Evolutionary conservation across 2,329 filamentous ascomycete genomes (phyloP).

Genomic region (Lasiodiplodia hormozganensis): DNA sequence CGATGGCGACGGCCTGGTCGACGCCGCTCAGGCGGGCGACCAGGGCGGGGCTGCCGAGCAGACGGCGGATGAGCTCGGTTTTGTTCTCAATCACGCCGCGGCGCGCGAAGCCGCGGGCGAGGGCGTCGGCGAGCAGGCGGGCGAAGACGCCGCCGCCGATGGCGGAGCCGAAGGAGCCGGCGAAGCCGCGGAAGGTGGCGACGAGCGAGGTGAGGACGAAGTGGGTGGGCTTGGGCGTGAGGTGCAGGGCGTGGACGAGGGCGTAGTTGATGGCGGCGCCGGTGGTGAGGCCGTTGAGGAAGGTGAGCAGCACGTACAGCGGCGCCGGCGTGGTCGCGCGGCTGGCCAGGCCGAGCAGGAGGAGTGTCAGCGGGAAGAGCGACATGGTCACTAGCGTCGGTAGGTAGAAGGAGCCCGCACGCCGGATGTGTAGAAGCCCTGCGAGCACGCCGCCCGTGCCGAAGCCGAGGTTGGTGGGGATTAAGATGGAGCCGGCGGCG

Average conservation of each 20-base stretch:
- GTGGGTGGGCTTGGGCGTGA: slow-evolving; percentile 70
- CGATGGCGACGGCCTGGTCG: slow-evolving; percentile 59
- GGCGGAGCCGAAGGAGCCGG: slow-evolving; percentile 79
- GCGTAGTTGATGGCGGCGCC: slow-evolving; percentile 82
- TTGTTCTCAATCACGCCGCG: slow-evolving; percentile 45
- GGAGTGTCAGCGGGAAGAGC: slow-evolving; percentile 67
- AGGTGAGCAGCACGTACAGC: slow-evolving; percentile 66
- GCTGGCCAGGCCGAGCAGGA: slow-evolving; percentile 63
- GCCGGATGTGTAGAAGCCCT: slow-evolving; percentile 77
- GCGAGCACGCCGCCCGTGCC: slow-evolving; percentile 75
- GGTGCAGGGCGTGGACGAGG: slow-evolving; percentile 78
- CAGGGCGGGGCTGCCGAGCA: slow-evolving; percentile 66
- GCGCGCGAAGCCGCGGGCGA: slow-evolving; percentile 65
- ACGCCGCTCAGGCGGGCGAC: slow-evolving; percentile 57
- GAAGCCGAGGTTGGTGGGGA: slow-evolving; percentile 84
- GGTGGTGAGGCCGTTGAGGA: slow-evolving; percentile 74
- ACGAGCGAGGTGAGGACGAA: slow-evolving; percentile 79
- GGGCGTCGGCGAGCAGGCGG: slow-evolving; percentile 62
- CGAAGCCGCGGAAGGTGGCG: slow-evolving; percentile 81
- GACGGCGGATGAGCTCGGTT: slow-evolving; percentile 56
- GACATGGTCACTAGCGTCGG: slow-evolving; percentile 66
- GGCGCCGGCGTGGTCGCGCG: slow-evolving; percentile 58
- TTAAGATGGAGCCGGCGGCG: slow-evolving; percentile 74
- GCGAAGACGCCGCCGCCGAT: slow-evolving; percentile 80
- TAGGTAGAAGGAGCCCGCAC: slow-evolving; percentile 74